Evolutionary conservation across 2,329 filamentous ascomycete genomes (phyloP).

Genomic region (Stagonosporopsis cucurbitacearum): DNA sequence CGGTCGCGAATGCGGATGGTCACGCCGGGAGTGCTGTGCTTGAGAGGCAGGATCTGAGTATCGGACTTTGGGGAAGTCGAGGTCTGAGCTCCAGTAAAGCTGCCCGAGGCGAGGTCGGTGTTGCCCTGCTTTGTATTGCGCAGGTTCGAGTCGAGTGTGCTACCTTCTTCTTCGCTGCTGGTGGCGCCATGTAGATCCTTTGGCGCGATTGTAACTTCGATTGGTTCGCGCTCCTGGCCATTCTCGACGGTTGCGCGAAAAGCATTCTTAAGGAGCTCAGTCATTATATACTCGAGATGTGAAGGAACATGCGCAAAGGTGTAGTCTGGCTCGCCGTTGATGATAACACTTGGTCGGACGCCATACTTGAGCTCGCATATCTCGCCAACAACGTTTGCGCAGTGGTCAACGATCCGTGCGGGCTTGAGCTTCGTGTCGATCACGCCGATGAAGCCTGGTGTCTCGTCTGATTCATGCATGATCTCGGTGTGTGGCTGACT

Average conservation of each 20-base stretch:
- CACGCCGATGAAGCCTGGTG: slow-evolving; percentile 80
- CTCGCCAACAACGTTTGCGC: slow-evolving; percentile 89
- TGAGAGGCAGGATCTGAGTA: slow-evolving; percentile 53
- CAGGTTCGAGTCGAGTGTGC: not conserved
- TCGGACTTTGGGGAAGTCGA: slow-evolving; percentile 32
- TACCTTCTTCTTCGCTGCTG: slow-evolving; percentile 6
- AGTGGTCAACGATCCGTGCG: slow-evolving; percentile 79
- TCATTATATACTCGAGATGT: slow-evolving; percentile 96
- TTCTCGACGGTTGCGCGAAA: slow-evolving; percentile 92
- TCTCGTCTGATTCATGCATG: slow-evolving; percentile 52
- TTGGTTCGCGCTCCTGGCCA: slow-evolving; percentile 76
- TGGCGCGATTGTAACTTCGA: slow-evolving; percentile 90
- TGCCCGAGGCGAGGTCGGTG: slow-evolving; percentile 38
- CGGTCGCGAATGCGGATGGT: slow-evolving; percentile 95
- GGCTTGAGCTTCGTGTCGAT: slow-evolving; percentile 91
- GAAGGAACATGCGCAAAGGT: slow-evolving; percentile 93
- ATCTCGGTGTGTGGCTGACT: slow-evolving; percentile 73
- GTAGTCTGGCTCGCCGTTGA: slow-evolving; percentile 87
- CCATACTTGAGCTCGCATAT: slow-evolving; percentile 98
- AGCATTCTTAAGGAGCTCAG: slow-evolving; percentile 94
- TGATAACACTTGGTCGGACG: slow-evolving; percentile 76
- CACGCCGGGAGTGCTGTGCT: slow-evolving; percentile 73
- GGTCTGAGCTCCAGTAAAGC: slow-evolving; percentile 35
- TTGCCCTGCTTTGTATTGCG: slow-evolving; percentile 42
- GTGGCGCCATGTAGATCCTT: slow-evolving; percentile 20